Evolutionary conservation across 1,284 basidiomycete genomes (phyloP), one percentile per base, ranked within the genome.

Genomic region (Austroboletus rostrupii): DNA sequence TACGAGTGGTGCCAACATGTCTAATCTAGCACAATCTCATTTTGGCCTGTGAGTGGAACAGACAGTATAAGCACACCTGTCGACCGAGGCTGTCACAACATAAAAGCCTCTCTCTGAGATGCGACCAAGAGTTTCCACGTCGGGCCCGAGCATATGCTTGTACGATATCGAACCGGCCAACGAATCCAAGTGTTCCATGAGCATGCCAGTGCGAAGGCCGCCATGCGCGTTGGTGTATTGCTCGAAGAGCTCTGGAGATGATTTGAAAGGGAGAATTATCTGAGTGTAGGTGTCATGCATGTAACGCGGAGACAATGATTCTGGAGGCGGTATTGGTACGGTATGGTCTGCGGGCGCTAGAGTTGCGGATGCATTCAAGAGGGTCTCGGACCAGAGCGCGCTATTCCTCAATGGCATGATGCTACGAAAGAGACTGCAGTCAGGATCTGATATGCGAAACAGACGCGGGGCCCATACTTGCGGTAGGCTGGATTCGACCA

Each of bases 151-250:
- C 71, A 88, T 81, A 67, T 90, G 87, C 59, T 89, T 86, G 69
- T 91, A 92, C 2, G 87, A 77, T 53, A 92, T 89, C 3, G 86
- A 87, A 12, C 89, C 90, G 2, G 90, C 89, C 16, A 92, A 73
- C 7, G 87, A 88, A 64, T 92, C 90, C 39, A 92, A 75, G 61
- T 91, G 81, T 61, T 87, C 83, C 79, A 87, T 82, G 26, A 87
- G 67, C 77, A 83, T 85, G 46, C 85, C 85, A 1, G 75, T 85
- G 28, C 84, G 74, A 56, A 87, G 48, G 7, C 83, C 82, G 16
- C 85, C 85, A 23, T 75, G 75, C 0, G 83, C 83, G 58, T 87
- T 87, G 4, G 78, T 84, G 58, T 87, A 86, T 55, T 79, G 73
- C 56, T 87, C 85, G 23, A 86, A 70, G 14, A 85, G 65, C 46